A percentile compares a stretch with the other conserved stretches of the same genome.
phyloP scores from a whole-genome alignment of 139 green algal genomes.

The Closterium sp. region DNA sequence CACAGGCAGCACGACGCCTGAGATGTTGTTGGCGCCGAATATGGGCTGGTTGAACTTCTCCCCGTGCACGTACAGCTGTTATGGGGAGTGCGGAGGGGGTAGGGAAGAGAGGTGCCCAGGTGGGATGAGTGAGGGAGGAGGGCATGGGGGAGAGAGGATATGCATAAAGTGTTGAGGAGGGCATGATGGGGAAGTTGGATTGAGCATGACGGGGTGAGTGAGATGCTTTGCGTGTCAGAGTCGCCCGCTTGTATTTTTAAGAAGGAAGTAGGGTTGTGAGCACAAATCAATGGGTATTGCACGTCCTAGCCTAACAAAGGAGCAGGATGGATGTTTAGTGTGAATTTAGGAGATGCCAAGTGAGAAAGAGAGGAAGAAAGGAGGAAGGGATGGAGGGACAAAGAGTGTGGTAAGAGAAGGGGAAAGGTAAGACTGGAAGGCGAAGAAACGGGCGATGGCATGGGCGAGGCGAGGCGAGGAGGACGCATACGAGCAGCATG shows the following conservation, averaged over 20 bases:
- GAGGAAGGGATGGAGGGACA: neutral
- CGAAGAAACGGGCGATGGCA: neutral
- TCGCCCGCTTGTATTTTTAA: too few relatives aligned
- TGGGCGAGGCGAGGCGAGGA: neutral
- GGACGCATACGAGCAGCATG: neutral
- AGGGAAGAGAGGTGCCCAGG: neutral
- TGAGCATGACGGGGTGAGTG: too few relatives aligned
- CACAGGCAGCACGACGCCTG: conserved; percentile 58
- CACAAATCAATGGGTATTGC: too few relatives aligned
- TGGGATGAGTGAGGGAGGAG: neutral
- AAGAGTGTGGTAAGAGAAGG: neutral
- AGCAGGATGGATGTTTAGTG: neutral
- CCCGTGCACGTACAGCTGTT: conserved; percentile 69
- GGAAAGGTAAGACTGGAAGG: neutral
- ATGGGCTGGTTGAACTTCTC: conserved; percentile 93
- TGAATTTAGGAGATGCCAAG: neutral
- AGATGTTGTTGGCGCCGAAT: conserved; percentile 89
- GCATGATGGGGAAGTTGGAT: too few relatives aligned
- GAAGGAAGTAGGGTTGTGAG: too few relatives aligned
- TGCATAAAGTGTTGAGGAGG: neutral
- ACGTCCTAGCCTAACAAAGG: too few relatives aligned
- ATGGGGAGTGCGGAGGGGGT: neutral
- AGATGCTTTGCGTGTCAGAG: too few relatives aligned
- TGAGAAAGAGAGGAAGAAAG: neutral
- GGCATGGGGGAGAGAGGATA: neutral